These are phyloP conservation scores for Skeletonema potamos DNA, from an alignment of 108 stramenopile genomes.

Conservation along the genomic window DNA sequence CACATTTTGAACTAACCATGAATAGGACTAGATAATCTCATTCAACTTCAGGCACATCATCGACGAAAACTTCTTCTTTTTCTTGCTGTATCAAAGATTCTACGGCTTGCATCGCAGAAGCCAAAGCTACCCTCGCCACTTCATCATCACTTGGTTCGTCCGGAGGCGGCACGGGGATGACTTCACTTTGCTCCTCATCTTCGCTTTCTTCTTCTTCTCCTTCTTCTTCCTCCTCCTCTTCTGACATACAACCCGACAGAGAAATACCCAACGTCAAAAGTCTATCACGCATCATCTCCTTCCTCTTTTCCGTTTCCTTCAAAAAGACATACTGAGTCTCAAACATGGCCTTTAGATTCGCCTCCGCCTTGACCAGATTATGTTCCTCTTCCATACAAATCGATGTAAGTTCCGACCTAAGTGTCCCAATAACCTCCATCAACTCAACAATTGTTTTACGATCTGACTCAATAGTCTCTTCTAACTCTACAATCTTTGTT, in stretches of 20 bases:
- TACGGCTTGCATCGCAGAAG: constrained; percentile 19
- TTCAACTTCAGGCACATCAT: neutral
- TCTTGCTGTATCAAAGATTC: neutral
- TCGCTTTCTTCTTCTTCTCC: neutral
- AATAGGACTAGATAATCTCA: neutral
- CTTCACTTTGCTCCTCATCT: neutral
- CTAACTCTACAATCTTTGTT: constrained; percentile 34
- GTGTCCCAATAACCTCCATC: constrained; percentile 14
- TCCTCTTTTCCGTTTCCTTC: constrained; percentile 31
- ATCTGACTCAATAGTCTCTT: constrained; percentile 20
- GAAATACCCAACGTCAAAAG: constrained; percentile 21
- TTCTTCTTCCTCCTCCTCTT: constrained; percentile 9
- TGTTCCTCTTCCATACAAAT: constrained; percentile 31
- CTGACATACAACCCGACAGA: constrained; percentile 4
- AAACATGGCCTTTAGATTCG: constrained; percentile 26
- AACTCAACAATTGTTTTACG: constrained; percentile 24
- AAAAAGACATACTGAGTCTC: constrained; percentile 19
- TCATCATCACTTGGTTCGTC: constrained; percentile 29
- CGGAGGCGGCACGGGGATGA: neutral
- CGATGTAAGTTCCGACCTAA: constrained; percentile 13
- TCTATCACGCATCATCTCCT: constrained; percentile 16
- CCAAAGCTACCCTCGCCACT: constrained; percentile 33
- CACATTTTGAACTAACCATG: neutral
- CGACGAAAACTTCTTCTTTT: neutral
- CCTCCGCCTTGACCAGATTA: constrained; percentile 20